These are phyloP conservation scores for Brettanomyces naardenensis DNA, from an alignment of 805 yeast species.

Conservation along the genomic window DNA sequence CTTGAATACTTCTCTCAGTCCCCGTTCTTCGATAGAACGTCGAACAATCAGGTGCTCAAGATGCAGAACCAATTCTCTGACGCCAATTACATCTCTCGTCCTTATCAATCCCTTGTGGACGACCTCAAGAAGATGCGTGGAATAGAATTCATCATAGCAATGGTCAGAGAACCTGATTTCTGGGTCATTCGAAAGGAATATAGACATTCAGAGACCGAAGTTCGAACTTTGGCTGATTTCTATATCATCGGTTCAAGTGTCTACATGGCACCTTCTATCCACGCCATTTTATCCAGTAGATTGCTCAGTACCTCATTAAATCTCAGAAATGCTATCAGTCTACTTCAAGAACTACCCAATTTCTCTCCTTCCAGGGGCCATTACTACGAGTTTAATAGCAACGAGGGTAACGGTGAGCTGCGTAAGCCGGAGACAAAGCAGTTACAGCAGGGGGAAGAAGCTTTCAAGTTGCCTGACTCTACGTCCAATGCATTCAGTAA, in stretches of 20 bases:
- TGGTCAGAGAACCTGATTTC: slow-evolving; percentile 79
- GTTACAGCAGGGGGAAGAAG: neutral
- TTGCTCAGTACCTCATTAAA: slow-evolving; percentile 41
- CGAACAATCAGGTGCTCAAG: slow-evolving; percentile 88
- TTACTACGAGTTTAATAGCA: slow-evolving; percentile 25
- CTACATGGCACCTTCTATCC: slow-evolving; percentile 79
- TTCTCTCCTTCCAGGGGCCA: slow-evolving; percentile 60
- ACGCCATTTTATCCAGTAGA: slow-evolving; percentile 66
- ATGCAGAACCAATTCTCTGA: slow-evolving; percentile 90
- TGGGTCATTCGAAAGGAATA: slow-evolving; percentile 87
- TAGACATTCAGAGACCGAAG: slow-evolving; percentile 44
- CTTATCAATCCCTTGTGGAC: slow-evolving; percentile 25
- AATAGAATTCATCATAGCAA: slow-evolving; percentile 68
- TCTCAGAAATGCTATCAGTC: slow-evolving; percentile 38
- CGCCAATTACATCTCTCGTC: slow-evolving; percentile 26
- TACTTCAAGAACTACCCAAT: slow-evolving; percentile 39
- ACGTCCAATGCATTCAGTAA: slow-evolving; percentile 23
- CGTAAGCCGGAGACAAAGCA: neutral
- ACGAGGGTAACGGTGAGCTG: neutral
- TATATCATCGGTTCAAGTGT: slow-evolving; percentile 88
- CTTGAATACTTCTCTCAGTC: slow-evolving; percentile 89
- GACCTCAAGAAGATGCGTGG: slow-evolving; percentile 79
- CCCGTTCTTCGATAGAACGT: slow-evolving; percentile 90
- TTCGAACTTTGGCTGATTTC: slow-evolving; percentile 60
- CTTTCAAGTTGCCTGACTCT: slow-evolving; percentile 13